Evolutionary conservation across 2,329 filamentous ascomycete genomes (phyloP), one percentile per base, ranked within the genome.

Genomic region (Sclerotinia borealis): DNA sequence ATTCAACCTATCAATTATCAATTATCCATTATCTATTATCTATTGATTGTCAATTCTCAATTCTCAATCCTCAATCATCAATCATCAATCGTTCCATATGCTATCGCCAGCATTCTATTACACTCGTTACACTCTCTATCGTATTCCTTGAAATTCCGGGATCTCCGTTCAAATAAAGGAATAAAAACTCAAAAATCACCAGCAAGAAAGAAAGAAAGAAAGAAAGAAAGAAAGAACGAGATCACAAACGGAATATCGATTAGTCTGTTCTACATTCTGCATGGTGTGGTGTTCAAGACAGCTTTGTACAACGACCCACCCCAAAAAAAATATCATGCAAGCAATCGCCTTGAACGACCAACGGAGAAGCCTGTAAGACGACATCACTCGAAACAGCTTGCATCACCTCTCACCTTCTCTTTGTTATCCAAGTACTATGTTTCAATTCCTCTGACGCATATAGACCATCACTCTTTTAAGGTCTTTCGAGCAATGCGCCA

Each of bases 401-500:
- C 59, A 61, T 55, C 31, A 48, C 59, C 49, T 56, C 43, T 62
- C 59, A 47, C 50, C 39, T 56, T 56, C 39, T 27, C 41, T 56
- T 56, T 27, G 2, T 37, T 4, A 9, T 54, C n/a, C 25, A 7
- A 39, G 13, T 56, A 29, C 37, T 48, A 62, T 62, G 59, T 55
- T 48, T 56, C 41, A 56, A 47, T 36, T 29, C 41, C 15, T 15
- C 50, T 27, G 27, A 37, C 37, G 22, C 49, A 48, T 25, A 22
- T 56, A 49, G 52, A 63, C 61, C 51, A 62, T 43, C 65, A 61
- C 55, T 61, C 56, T 11, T 63, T 65, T 31, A 50, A 52, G 41
- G 36, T 43, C 59, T 62, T n/a, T 52, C 59, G 61, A 67, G 64
- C 64, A 61, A 69, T 70, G 69, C 64, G 63, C 63, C 63, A 59